These are phyloP conservation scores for Ampelomyces quisqualis DNA, from an alignment of 2,329 filamentous ascomycete genomes.

Conservation along the genomic window DNA sequence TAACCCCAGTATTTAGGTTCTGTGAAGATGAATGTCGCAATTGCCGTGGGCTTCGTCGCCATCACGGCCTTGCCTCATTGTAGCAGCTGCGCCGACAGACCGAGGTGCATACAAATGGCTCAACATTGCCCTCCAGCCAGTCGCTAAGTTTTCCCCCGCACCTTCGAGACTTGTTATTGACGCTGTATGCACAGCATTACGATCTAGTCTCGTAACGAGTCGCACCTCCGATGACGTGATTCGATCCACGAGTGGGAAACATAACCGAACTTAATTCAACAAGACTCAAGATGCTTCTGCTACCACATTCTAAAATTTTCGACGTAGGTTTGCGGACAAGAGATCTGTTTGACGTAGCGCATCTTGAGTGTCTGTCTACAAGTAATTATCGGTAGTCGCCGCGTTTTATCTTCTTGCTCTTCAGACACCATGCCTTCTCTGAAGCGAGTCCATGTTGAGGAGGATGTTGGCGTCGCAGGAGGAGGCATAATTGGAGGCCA, in stretches of 20 bases:
- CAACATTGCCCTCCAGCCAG: background rate
- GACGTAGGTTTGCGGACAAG: too few species aligned
- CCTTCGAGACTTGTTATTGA: too few species aligned
- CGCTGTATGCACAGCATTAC: too few species aligned
- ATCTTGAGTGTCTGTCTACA: too few species aligned
- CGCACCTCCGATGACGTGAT: slow-evolving; percentile 28
- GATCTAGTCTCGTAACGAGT: slow-evolving; percentile 5
- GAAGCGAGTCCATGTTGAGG: slow-evolving; percentile 15
- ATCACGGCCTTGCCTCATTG: slow-evolving; percentile 16
- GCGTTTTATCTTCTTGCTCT: background rate
- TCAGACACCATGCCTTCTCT: slow-evolving; percentile 24
- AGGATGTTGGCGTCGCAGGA: slow-evolving; percentile 7
- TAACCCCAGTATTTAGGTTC: slow-evolving; percentile 4
- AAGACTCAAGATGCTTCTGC: slow-evolving; percentile 10
- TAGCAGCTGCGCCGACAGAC: slow-evolving; percentile 15
- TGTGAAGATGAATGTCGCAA: slow-evolving; percentile 23
- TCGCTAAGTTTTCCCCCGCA: background rate
- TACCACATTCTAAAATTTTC: background rate
- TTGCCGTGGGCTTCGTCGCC: slow-evolving; percentile 13
- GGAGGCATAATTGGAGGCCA: slow-evolving; percentile 23
- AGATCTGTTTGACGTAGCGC: too few species aligned
- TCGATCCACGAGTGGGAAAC: background rate
- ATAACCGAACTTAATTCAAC: background rate
- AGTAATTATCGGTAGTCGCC: too few species aligned
- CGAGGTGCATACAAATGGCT: slow-evolving; percentile 6